phyloP scores from a whole-genome alignment of 441 rosid genomes.

The Pelargonium cotyledonis region DNA sequence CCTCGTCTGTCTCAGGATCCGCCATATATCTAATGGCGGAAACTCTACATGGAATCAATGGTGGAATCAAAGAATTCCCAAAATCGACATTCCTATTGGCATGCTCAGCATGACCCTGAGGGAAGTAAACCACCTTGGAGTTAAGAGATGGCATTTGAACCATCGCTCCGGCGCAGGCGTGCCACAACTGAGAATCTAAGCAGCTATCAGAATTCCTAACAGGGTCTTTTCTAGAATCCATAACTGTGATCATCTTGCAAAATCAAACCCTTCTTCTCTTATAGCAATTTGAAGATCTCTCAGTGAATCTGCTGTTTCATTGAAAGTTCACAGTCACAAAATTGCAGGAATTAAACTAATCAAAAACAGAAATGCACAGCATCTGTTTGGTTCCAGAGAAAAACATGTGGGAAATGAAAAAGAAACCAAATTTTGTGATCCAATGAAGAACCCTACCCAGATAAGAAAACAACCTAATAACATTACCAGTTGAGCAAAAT shows the following conservation, averaged over 20 bases:
- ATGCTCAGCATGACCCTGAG: constrained; percentile 96
- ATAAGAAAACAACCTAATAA: too few relatives aligned
- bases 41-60: constrained; percentile 56
- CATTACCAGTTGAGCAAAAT: too few relatives aligned
- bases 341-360: not conserved
- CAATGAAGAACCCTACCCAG: too few relatives aligned
- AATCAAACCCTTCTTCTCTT: too few relatives aligned
- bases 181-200: constrained; percentile 94
- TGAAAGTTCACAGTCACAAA: not conserved
- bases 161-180: constrained; percentile 97
- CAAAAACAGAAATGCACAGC: not conserved
- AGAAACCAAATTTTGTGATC: too few relatives aligned
- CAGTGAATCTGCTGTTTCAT: constrained; percentile 1
- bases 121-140: constrained; percentile 77
- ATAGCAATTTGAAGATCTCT: too few relatives aligned
- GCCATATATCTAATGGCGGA: constrained; percentile 72
- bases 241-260: not conserved
- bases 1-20: constrained; percentile 84
- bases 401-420: not conserved
- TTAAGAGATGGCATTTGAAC: constrained; percentile 75
- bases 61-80: constrained; percentile 42
- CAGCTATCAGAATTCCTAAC: constrained; percentile 36
- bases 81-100: constrained; percentile 60
- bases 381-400: constrained; percentile 9
- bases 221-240: constrained; percentile 4